These are phyloP conservation scores for Alternaria sp. DNA, from an alignment of 2,329 filamentous ascomycete genomes.

Conservation along the genomic window DNA sequence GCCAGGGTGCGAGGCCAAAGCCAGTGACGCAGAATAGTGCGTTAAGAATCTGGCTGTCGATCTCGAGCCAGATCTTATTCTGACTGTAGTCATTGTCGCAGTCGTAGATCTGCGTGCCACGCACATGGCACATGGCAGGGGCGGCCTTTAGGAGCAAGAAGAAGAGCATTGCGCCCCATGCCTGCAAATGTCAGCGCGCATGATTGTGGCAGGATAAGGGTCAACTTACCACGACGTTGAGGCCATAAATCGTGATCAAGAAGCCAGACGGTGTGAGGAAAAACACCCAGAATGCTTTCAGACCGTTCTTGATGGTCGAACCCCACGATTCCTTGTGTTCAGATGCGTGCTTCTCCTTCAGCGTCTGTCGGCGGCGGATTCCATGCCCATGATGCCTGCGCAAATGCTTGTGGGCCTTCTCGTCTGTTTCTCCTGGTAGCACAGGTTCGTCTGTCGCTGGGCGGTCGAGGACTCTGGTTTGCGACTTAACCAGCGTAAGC, in stretches of 20 bases:
- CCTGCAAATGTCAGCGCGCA: conserved; percentile 42
- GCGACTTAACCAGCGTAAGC: conserved; percentile 11
- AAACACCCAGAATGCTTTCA: conserved; percentile 73
- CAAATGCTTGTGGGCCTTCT: not conserved
- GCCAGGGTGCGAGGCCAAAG: conserved; percentile 85
- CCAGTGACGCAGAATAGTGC: conserved; percentile 86
- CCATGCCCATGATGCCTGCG: not conserved
- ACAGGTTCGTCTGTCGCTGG: not conserved
- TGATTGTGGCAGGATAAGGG: fast-evolving
- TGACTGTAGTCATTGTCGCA: conserved; percentile 77
- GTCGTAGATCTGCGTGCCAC: conserved; percentile 52
- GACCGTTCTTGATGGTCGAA: conserved; percentile 65
- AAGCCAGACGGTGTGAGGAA: conserved; percentile 78
- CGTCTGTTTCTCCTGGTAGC: not conserved
- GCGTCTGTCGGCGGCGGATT: not conserved
- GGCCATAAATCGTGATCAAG: conserved; percentile 76
- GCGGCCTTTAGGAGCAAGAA: conserved; percentile 79
- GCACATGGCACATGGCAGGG: conserved; percentile 71
- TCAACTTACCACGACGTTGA: conserved; percentile 70
- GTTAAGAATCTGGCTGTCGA: conserved; percentile 83
- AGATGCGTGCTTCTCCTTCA: conserved; percentile 34
- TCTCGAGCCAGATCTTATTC: conserved; percentile 82
- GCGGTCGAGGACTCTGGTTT: conserved; percentile 15
- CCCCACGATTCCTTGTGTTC: conserved; percentile 54
- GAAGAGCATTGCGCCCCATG: conserved; percentile 92